These are phyloP conservation scores for Begonia masoniana DNA, from an alignment of 306 rosid genomes.

Conservation along the genomic window DNA sequence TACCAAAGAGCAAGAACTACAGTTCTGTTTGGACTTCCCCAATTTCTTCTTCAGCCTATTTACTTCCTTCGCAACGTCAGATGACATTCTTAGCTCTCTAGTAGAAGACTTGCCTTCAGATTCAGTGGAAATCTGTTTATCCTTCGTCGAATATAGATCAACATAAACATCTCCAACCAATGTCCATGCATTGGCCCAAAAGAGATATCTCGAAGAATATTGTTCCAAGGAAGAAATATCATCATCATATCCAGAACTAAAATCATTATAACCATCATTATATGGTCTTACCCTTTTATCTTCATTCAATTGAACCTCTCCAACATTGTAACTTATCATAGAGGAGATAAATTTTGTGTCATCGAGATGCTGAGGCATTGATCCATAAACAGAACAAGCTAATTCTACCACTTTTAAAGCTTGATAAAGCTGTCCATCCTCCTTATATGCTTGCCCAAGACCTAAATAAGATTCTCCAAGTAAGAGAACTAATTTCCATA, in stretches of 20 bases:
- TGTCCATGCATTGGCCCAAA: constrained; percentile 95
- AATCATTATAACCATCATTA: constrained; percentile 22
- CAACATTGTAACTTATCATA: constrained; percentile 43
- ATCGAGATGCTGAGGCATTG: constrained; percentile 90
- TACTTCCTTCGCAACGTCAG: constrained; percentile 94
- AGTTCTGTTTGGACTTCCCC: constrained; percentile 51
- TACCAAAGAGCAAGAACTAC: constrained; percentile 77
- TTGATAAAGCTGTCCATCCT: constrained; percentile 69
- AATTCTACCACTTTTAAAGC: constrained; percentile 80
- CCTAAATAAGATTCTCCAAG: constrained; percentile 96
- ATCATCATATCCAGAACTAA: constrained; percentile 20
- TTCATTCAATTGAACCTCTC: constrained; percentile 22
- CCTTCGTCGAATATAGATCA: constrained; percentile 47
- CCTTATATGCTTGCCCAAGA: constrained; percentile 80
- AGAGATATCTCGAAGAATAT: constrained; percentile 60
- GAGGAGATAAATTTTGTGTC: constrained; percentile 81
- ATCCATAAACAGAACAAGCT: constrained; percentile 89
- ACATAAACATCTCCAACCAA: constrained; percentile 82
- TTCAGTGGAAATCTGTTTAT: constrained; percentile 31
- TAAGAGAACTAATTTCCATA: constrained; percentile 94
- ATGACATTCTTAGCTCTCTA: constrained; percentile 60
- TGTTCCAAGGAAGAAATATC: constrained; percentile 31
- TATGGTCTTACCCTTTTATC: constrained; percentile 24
- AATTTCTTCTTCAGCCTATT: constrained; percentile 85
- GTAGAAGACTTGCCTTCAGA: constrained; percentile 38